Conservation (phyloP, 345 rosid species). For the Lenwebbia sp. region DNA sequence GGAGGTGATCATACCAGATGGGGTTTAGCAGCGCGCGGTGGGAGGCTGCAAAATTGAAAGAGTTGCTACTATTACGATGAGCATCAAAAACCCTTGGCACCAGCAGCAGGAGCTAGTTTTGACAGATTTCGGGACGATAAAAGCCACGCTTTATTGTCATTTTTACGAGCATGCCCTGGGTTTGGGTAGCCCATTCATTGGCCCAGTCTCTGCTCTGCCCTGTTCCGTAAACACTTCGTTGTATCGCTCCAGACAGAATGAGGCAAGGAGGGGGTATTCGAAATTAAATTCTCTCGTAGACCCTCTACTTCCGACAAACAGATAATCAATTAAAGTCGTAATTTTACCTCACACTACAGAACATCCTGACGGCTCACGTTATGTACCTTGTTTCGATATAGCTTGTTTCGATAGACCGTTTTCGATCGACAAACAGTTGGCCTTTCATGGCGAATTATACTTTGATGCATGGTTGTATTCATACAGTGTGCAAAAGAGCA, state of each 20-base stretch:
- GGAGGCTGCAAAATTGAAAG: neutral
- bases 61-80: neutral
- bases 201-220: neutral
- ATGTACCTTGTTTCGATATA: neutral
- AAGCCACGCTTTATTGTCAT: neutral
- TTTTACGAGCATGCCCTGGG: neutral
- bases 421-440: neutral
- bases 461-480: neutral
- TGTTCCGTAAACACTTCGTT: neutral
- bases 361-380: too few species aligned
- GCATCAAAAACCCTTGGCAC: neutral
- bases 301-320: neutral
- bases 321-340: too few species aligned
- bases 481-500: too few species aligned
- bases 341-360: too few species aligned
- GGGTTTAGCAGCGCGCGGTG: neutral
- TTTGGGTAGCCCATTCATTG: neutral
- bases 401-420: neutral
- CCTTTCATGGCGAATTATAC: neutral
- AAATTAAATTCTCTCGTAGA: neutral
- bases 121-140: neutral
- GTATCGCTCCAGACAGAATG: neutral
- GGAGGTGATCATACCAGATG: neutral
- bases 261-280: neutral
- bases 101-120: accelerated